phyloP scores from a whole-genome alignment of 345 rosid species.

The Kandelia obovata region DNA sequence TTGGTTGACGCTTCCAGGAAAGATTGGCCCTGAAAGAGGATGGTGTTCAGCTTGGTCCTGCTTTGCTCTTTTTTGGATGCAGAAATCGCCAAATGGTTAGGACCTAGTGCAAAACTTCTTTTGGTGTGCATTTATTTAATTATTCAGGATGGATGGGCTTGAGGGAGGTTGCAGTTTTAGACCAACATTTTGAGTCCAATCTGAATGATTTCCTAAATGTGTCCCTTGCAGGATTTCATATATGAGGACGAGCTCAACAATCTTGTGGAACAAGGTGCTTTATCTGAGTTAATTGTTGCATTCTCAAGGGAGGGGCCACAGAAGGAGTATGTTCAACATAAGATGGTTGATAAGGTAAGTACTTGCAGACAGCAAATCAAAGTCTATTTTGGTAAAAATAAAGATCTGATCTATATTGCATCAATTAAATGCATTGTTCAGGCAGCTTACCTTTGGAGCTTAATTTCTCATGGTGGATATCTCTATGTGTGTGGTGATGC shows the following conservation, averaged over 20 bases:
- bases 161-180: no score
- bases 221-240: slow-evolving; percentile 26
- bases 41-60: slow-evolving; percentile 26
- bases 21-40: slow-evolving; percentile 28
- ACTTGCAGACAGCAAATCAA: not conserved
- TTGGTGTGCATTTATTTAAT: no score
- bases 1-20: slow-evolving; percentile 19
- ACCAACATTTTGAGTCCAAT: not conserved
- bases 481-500: slow-evolving; percentile 38
- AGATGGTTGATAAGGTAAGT: slow-evolving; percentile 25
- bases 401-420: no score
- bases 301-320: slow-evolving; percentile 35
- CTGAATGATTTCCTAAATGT: not conserved
- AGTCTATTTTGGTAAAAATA: not conserved
- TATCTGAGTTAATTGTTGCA: slow-evolving; percentile 28
- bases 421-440: slow-evolving; percentile 10
- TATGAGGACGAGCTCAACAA: slow-evolving; percentile 31
- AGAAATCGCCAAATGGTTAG: slow-evolving; percentile 32
- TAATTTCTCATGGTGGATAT: slow-evolving; percentile 24
- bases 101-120: no score
- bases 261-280: slow-evolving; percentile 26
- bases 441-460: slow-evolving; percentile 28
- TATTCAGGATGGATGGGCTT: not conserved
- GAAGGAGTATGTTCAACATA: slow-evolving; percentile 34
- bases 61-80: slow-evolving; percentile 31